Percentiles rank a stretch among this genome's conserved stretches.
phyloP scores from a whole-genome alignment of 768 basidiomycete species.

The Cyclocybe cylindracea region DNA sequence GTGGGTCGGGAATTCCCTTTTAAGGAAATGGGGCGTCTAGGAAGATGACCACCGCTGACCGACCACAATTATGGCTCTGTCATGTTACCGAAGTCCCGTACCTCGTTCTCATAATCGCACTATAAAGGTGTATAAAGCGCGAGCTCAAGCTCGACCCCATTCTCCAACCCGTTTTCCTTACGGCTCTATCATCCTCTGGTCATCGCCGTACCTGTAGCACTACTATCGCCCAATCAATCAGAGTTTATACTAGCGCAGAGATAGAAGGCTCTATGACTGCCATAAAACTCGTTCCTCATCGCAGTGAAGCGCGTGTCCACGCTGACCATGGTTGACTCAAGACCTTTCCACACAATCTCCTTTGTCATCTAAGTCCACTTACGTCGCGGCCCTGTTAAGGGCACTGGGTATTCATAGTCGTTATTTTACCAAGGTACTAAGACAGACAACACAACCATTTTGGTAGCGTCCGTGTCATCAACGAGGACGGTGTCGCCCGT shows the following conservation, averaged over 20 bases:
- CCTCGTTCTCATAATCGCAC: constrained; percentile 36
- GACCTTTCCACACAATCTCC: constrained; percentile 81
- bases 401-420: neutral
- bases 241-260: no score
- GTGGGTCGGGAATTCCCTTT: no score
- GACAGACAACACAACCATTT: constrained; percentile 58
- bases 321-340: constrained; percentile 88
- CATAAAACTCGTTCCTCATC: constrained; percentile 50
- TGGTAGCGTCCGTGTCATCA: constrained; percentile 84
- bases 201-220: neutral
- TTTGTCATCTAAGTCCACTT: constrained; percentile 56
- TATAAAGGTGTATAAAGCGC: constrained; percentile 42
- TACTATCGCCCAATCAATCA: constrained; percentile 1
- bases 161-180: constrained; percentile 26
- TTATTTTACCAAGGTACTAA: constrained; percentile 48
- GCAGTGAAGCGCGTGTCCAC: constrained; percentile 56
- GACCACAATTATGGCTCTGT: constrained; percentile 18
- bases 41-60: no score
- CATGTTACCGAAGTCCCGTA: constrained; percentile 35
- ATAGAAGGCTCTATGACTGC: constrained; percentile 18
- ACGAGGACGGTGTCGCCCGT: constrained; percentile 85
- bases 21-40: no score
- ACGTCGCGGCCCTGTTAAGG: constrained; percentile 13
- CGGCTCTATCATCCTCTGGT: constrained; percentile 28
- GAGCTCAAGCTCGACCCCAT: constrained; percentile 34